Base-by-base conservation (phyloP, 2,329 filamentous ascomycete species). In the Penicillium hesseltinei region DNA sequence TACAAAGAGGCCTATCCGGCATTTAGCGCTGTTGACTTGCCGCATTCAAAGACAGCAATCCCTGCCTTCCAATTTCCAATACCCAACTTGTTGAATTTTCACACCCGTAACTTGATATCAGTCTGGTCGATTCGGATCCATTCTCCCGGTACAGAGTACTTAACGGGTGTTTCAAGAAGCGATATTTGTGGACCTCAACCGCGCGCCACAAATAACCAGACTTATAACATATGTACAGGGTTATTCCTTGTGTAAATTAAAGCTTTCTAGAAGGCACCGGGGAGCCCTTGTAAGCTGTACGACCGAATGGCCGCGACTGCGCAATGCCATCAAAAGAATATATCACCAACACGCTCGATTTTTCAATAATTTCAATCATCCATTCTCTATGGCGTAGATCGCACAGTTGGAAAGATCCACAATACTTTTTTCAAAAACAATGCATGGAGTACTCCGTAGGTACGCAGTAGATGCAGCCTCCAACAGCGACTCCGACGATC, bases 11-110 rank as follows among this genome's bases (percentile, higher is more conserved):
- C 27, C 19, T 4, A 36, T 49, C 31, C 43, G 17, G 19, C 48
- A 54, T 35, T 56, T 47, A 56, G 52, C 52, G 49, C 53, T 42
- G 56, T 46, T 33, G 17, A 33, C 31, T n/a, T 10, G 21, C 50
- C 31, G 17, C 31, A 33, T 48, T 15, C 11, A 23, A 19, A 21
- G 17, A 10, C 17, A 15, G 7, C 19, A 25, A 39, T 35, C 11
- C 15, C n/a, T 33, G 10, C 25, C n/a, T 31, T n/a, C 2, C 10
- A 15, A 21, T 11, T 47, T 6, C 23, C 19, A 54, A 23, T 29
- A 25, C 35, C 7, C 25, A 29, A 25, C 19, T 21, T 19, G 5
- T 8, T 35, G 1, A 5, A 23, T 8, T 38, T 31, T n/a, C 5
- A 19, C 15, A 31, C n/a, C 11, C 25, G n/a, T 19, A 19, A 40